Evolutionary conservation across 2,329 filamentous ascomycete species (phyloP).

Genomic region (Ophiostoma ulmi): DNA sequence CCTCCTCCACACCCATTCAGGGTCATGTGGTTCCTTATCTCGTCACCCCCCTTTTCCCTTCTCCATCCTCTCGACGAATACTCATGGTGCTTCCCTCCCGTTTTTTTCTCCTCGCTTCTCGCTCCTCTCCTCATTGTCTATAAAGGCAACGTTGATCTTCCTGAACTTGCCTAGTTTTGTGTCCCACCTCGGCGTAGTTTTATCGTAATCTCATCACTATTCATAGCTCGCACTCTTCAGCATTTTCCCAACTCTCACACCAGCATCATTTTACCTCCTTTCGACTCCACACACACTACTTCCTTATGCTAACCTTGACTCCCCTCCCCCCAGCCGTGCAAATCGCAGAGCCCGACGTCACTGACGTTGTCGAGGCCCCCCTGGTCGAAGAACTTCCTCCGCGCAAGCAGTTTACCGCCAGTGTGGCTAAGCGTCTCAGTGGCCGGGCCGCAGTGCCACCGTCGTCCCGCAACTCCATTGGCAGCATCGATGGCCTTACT

Average conservation of each 20-base stretch:
- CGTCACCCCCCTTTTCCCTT: neutral
- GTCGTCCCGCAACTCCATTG: slow-evolving; percentile 43
- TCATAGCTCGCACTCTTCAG: neutral
- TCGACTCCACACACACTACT: neutral
- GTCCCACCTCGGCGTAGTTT: neutral
- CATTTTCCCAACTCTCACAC: neutral
- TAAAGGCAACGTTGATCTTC: neutral
- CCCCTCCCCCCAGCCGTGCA: slow-evolving; percentile 45
- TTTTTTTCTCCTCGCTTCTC: neutral
- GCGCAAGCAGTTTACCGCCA: slow-evolving; percentile 44
- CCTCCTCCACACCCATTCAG: neutral
- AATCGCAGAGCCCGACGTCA: slow-evolving; percentile 49
- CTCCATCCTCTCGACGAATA: neutral
- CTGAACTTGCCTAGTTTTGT: neutral
- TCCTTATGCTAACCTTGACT: neutral
- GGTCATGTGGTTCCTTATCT: neutral
- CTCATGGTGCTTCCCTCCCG: neutral
- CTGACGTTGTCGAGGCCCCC: slow-evolving; percentile 23
- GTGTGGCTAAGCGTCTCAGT: slow-evolving; percentile 42
- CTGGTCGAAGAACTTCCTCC: slow-evolving; percentile 36
- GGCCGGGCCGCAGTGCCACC: slow-evolving; percentile 37
- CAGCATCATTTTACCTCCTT: neutral
- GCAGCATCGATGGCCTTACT: slow-evolving; percentile 36
- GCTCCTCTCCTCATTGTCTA: neutral
- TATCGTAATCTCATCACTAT: neutral